Evolutionary conservation across 805 yeast genomes (phyloP), one percentile per base, ranked within the genome.

Genomic region (Candida ipomoeae): DNA sequence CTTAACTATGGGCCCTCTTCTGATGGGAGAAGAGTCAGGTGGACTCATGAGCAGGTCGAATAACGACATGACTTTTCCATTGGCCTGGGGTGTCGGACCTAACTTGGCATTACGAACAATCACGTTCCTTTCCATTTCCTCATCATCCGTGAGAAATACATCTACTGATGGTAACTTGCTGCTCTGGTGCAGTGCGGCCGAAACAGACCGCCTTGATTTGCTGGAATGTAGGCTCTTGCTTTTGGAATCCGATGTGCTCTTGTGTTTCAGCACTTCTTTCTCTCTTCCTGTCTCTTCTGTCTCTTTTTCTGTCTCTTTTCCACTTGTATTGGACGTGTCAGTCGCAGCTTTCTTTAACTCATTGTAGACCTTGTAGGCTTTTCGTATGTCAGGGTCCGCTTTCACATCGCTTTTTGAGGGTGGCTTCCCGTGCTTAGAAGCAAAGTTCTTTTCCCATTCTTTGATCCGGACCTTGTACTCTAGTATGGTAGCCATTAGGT

Each of bases 71-170:
- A 87, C 87, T 48, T 85, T 78, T 0, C 96, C 96, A 53, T 84
- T 76, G 8, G 88, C 76, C 58, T 89, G 96, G 0, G 96, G 96
- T 0, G 96, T 89, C 0, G 96, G 96, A 0, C 96, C 96, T 11
- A 88, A 62, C 52, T 82, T 86, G 3, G 66, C 63, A 17, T 52
- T 55, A 6, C 31, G 43, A 7, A 46, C 49, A 14, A 46, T 51
- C n/a, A 45, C 51, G 5, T 44, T 33, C 5, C 40, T 48, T 32
- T 51, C 54, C 14, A 32, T 48, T 7, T 49, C 60, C 34, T 59
- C 55, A 8, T 55, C 61, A 17, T 57, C 60, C 0, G 51, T 50
- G 18, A 53, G 45, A 11, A 43, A 34, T n/a, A 44, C 49, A 32
- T 48, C 50, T 11, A 52, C 40, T 10, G 43, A 15, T 15, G 43